Conservation (phyloP, 805 yeast genomes). For the Zygosaccharomyces siamensis region DNA sequence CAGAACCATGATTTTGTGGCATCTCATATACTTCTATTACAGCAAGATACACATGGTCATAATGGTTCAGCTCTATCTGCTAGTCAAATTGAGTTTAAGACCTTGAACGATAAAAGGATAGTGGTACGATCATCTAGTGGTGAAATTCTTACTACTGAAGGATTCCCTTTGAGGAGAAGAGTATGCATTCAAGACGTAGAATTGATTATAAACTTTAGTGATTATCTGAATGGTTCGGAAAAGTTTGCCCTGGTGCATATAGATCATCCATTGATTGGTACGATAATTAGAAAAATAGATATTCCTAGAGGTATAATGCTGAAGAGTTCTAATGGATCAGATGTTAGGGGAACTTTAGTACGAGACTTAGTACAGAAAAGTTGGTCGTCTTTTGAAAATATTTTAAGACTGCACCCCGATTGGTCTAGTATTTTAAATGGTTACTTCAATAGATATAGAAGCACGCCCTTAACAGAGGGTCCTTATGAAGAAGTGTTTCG, state of each 20-base stretch:
- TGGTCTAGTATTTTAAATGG: conserved; percentile 35
- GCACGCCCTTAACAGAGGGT: conserved; percentile 35
- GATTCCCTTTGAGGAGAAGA: conserved; percentile 46
- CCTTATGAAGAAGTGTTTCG: conserved; percentile 27
- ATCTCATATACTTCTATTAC: conserved; percentile 52
- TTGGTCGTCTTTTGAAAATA: conserved; percentile 14
- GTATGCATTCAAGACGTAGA: conserved; percentile 43
- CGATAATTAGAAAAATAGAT: conserved; percentile 21
- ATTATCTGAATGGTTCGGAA: conserved; percentile 54
- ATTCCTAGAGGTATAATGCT: neutral
- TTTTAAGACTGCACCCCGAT: conserved; percentile 13
- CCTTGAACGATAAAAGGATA: conserved; percentile 54
- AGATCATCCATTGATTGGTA: conserved; percentile 51
- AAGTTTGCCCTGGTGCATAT: conserved; percentile 54
- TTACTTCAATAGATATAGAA: conserved; percentile 31
- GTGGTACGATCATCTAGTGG: conserved; percentile 47
- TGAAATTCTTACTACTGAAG: conserved; percentile 50
- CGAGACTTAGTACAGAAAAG: conserved; percentile 5
- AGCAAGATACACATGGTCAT: conserved; percentile 13
- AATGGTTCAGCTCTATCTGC: neutral
- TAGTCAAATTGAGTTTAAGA: conserved; percentile 38
- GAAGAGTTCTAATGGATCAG: neutral
- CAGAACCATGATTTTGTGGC: conserved; percentile 55
- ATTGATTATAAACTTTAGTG: conserved; percentile 51
- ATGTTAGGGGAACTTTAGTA: neutral